A percentile compares a stretch with the other conserved stretches of the same genome.
Evolutionary conservation across 2,329 filamentous ascomycete species (phyloP).

Genomic region (Paradendryphiella salina): DNA sequence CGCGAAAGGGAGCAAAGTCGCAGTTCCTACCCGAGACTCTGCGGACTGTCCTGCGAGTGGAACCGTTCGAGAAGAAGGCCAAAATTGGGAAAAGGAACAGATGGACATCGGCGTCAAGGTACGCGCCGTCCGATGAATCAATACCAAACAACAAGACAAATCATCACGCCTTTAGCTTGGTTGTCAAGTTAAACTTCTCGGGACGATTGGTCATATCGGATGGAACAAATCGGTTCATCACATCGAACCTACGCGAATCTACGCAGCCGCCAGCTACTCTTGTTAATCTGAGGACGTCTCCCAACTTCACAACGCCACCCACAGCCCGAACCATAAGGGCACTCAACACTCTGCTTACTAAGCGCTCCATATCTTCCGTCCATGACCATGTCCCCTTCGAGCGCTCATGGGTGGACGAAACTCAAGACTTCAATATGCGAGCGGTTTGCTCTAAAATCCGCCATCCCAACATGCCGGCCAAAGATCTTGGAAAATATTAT

Average conservation of each 20-base stretch:
- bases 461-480: background rate
- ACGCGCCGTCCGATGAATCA: background rate
- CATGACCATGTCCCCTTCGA: constrained; percentile 12
- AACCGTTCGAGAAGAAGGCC: background rate
- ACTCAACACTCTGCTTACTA: background rate
- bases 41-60: background rate
- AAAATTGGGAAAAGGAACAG: background rate
- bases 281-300: background rate
- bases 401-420: constrained; percentile 28
- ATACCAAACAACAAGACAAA: background rate
- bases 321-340: background rate
- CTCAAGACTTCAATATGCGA: constrained; percentile 20
- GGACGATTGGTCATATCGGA: constrained; percentile 5
- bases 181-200: constrained; percentile 19
- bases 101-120: constrained; percentile 10
- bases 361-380: background rate
- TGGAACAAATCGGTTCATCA: background rate
- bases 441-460: constrained; percentile 4
- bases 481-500: constrained; percentile 7
- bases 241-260: background rate
- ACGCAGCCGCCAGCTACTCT: background rate
- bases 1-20: background rate
- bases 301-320: background rate
- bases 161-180: constrained; percentile 9
- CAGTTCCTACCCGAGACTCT: background rate